Evolutionary conservation across 305 asterid genomes (phyloP), one percentile per base, ranked within the genome.

Genomic region (Nicotiana rustica): DNA sequence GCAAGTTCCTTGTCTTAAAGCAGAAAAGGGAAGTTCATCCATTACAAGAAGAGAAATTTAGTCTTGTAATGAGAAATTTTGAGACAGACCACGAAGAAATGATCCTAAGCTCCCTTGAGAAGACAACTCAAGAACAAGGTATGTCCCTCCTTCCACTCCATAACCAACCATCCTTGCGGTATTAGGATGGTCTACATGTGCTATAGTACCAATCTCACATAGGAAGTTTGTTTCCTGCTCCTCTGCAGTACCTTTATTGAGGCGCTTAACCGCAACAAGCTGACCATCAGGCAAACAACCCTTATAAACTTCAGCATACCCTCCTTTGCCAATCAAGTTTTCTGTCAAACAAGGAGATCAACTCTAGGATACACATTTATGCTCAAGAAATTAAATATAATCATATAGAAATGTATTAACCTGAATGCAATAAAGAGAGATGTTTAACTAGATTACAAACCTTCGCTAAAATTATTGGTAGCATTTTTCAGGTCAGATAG

Each of bases 141-240:
- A 88, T 1, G 89, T 84, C n/a, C 97, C 95, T 71, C 97, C 94
- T 82, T 93, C 92, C 67, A 90, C 92, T 77, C 95, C 97, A 86
- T 89, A 93, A 36, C 97, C 97, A 84, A 93, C 78, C 97, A 93
- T 88, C 86, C 86, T 90, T 13, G 95, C 94, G 29, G 95, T 91
- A 81, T 93, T 93, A 12, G 90, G 94, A 89, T 93, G 97, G 76
- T 90, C 81, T 38, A 93, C 89, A 76, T 93, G 95, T 56, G 95
- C 95, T 62, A 93, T 90, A 18, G 90, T 93, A 41, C 97, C 97
- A 79, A 93, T 83, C 83, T 93, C 97, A 2, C 92, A 89, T 62
- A 93, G 79, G 84, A 93, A 91, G 79, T 64, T 87, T 17, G 86
- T 78, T 21, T 86, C 83, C 77, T 89, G 89, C 70, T 93, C 93